Conservation (phyloP, 306 rosid genomes). For the Luffa acutangula region DNA sequence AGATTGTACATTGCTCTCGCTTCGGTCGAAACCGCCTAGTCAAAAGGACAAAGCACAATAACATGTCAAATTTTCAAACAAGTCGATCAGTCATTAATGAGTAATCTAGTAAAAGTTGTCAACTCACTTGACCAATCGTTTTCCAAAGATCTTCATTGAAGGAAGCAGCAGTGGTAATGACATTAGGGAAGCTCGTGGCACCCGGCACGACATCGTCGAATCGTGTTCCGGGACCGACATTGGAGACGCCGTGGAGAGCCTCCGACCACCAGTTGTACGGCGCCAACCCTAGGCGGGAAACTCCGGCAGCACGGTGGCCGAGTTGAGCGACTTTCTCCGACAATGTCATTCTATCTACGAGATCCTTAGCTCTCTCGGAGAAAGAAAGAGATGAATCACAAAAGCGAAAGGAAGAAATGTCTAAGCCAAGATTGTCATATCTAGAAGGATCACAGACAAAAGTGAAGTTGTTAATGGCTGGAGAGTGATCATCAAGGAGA, state of each 20-base stretch:
- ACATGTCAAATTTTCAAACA: not conserved
- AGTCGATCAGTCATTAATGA: not conserved
- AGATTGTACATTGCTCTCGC: slow-evolving; percentile 76
- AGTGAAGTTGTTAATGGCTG: not conserved
- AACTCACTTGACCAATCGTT: not conserved
- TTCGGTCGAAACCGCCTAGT: slow-evolving; percentile 49
- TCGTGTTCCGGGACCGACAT: not conserved
- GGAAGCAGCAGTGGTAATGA: not conserved
- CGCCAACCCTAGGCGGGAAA: not conserved
- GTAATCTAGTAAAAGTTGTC: not conserved
- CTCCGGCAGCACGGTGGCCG: not conserved
- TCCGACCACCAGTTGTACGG: slow-evolving; percentile 4
- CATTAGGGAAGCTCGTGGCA: slow-evolving; percentile 3
- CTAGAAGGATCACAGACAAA: not conserved
- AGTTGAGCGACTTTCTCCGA: slow-evolving; percentile 3
- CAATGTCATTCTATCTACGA: slow-evolving; percentile 2
- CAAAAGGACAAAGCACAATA: no score
- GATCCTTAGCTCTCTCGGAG: not conserved
- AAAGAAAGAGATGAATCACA: slow-evolving; percentile 1
- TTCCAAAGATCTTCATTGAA: not conserved
- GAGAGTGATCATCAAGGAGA: not conserved
- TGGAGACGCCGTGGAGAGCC: slow-evolving; percentile 5
- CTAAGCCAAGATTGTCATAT: not conserved
- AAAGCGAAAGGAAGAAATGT: not conserved
- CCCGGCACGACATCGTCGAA: not conserved